Conservation (phyloP, 106 monocot genomes). For the Dioscorea zingiberensis region DNA sequence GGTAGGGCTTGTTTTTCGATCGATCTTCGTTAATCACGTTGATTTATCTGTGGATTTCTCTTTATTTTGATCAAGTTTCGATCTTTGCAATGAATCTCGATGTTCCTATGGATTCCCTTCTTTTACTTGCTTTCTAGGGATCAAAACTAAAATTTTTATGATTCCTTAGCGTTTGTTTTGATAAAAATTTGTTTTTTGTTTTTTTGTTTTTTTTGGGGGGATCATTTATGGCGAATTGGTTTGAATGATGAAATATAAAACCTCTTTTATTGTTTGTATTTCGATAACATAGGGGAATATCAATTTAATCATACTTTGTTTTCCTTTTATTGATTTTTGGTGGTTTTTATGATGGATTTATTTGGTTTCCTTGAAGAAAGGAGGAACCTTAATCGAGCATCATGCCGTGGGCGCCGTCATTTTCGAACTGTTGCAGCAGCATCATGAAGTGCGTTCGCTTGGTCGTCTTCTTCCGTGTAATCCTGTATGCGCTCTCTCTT, state of each 20-base stretch:
- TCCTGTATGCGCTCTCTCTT: constrained; percentile 21
- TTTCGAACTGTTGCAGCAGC: constrained; percentile 12
- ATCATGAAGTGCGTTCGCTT: constrained; percentile 27
- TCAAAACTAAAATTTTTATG: neutral
- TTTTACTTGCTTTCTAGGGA: neutral
- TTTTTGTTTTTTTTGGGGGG: too few species aligned
- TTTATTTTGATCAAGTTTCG: neutral
- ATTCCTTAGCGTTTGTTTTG: neutral
- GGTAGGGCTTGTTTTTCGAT: too few species aligned
- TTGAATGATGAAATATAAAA: too few species aligned
- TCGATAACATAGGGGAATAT: too few species aligned
- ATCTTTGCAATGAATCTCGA: neutral
- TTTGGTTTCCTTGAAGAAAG: neutral
- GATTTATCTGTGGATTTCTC: neutral
- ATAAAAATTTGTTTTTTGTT: neutral
- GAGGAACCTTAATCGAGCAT: constrained; percentile 7
- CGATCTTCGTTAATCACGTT: neutral
- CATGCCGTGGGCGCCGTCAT: constrained; percentile 47
- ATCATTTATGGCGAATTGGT: neutral
- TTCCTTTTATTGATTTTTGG: neutral
- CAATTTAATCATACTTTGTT: neutral
- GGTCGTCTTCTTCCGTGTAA: constrained; percentile 46
- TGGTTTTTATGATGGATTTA: neutral
- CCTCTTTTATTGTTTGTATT: too few species aligned
- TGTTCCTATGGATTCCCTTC: neutral